These are phyloP conservation scores for Metarhizium guizhouense DNA, from an alignment of 2,329 filamentous ascomycete genomes.

Conservation along the genomic window DNA sequence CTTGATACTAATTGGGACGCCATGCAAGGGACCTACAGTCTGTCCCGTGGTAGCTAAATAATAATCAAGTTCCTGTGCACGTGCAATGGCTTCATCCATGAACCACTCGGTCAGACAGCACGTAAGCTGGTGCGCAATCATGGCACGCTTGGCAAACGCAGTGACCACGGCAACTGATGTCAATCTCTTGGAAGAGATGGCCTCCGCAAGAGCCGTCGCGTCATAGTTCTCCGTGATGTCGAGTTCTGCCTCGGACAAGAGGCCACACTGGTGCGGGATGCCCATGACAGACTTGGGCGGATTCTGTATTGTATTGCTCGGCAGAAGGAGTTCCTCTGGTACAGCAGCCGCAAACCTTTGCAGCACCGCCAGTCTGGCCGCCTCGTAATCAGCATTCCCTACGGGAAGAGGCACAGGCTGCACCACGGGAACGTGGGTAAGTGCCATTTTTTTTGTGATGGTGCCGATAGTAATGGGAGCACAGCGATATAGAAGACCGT, in stretches of 20 bases:
- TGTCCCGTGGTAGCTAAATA: conserved; percentile 27
- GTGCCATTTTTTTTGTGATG: neutral
- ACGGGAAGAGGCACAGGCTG: neutral
- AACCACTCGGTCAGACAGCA: conserved; percentile 43
- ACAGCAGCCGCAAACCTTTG: conserved; percentile 22
- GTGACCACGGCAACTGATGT: conserved; percentile 29
- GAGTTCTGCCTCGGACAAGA: conserved; percentile 35
- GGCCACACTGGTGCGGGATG: conserved; percentile 29
- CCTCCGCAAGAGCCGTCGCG: conserved; percentile 28
- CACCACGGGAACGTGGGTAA: neutral
- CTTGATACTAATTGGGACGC: conserved; percentile 41
- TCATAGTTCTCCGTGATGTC: conserved; percentile 39
- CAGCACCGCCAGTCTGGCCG: conserved; percentile 11
- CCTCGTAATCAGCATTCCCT: neutral
- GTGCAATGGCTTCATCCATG: conserved; percentile 37
- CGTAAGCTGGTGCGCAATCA: conserved; percentile 47
- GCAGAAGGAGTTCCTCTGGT: conserved; percentile 19
- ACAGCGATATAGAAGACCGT: too few species aligned
- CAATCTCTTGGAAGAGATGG: conserved; percentile 24
- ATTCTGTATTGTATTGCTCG: conserved; percentile 15
- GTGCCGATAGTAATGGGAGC: too few species aligned
- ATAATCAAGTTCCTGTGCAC: conserved; percentile 30
- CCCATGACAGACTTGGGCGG: conserved; percentile 22
- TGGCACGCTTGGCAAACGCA: conserved; percentile 44
- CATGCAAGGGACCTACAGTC: conserved; percentile 49